These are phyloP conservation scores for Lipomyces yarrowii DNA, from an alignment of 1,139 yeast species.

Conservation along the genomic window DNA sequence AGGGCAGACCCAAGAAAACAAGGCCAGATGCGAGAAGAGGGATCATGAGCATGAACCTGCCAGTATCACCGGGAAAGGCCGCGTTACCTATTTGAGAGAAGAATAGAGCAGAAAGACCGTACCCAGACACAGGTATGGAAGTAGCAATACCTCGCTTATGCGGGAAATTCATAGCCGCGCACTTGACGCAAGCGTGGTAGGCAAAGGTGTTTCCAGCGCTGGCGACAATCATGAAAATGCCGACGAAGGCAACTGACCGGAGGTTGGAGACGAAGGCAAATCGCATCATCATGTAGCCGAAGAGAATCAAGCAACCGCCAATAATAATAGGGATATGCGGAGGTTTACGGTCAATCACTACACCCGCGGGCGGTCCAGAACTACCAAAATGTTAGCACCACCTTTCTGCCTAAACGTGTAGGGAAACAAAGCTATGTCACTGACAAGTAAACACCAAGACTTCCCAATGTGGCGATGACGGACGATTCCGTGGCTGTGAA, in stretches of 20 bases:
- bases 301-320: conserved; percentile 38
- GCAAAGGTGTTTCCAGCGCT: conserved; percentile 47
- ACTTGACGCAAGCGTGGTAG: conserved; percentile 47
- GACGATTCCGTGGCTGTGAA: conserved; percentile 60
- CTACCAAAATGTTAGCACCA: conserved; percentile 6
- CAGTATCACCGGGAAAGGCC: conserved; percentile 41
- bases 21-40: conserved; percentile 41
- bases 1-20: conserved; percentile 37
- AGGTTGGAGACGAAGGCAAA: conserved; percentile 37
- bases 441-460: conserved; percentile 56
- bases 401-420: background rate
- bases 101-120: conserved; percentile 47
- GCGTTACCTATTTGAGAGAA: conserved; percentile 42
- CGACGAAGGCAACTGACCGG: conserved; percentile 30
- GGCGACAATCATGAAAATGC: conserved; percentile 36
- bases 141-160: conserved; percentile 46
- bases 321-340: conserved; percentile 47
- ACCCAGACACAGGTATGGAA: conserved; percentile 49
- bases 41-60: conserved; percentile 41
- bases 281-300: conserved; percentile 34
- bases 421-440: conserved; percentile 2
- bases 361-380: conserved; percentile 64
- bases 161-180: conserved; percentile 49
- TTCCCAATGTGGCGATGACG: conserved; percentile 60
- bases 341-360: conserved; percentile 59